Evolutionary conservation across 768 basidiomycete species (phyloP), one percentile per base, ranked within the genome.

Genomic region (Mrakia hoshinonis): DNA sequence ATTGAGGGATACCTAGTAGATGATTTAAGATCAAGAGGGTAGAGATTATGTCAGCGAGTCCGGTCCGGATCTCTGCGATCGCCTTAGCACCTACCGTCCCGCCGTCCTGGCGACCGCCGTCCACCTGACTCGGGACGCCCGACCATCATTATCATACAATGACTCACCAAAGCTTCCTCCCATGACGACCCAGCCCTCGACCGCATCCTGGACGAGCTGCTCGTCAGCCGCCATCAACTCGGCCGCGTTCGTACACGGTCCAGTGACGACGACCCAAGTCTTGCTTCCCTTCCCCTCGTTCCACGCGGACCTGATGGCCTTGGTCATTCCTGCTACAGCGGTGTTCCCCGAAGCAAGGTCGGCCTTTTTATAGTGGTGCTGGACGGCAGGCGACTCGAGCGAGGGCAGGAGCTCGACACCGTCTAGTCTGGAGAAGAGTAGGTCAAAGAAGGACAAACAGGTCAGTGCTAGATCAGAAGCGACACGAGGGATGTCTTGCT

Each of bases 241-340:
- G 0, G 87, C 87, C 46, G 89, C 83, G 74, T 93, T 95, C 24
- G 92, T 93, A 86, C 91, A 86, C 1, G 92, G 89, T 0, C 92
- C 92, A 4, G 84, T 87, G 0, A 91, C 90, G 1, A 91, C 84
- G 3, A 95, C 76, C 0, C 85, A 84, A 13, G 89, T 84, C 78
- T 88, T 85, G 43, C 80, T 74, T 1, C 89, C 89, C 0, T 78
- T 74, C 6, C 74, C 72, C 13, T 73, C 79, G 7, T 85, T 83
- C 87, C 87, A 88, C 0, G 81, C 80, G 10, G 82, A 75, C 68
- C 78, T 83, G 71, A 92, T 81, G 0, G 83, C 81, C 20, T 77
- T 77, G 0, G 85, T 83, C 81, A 94, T 87, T 4, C 87, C 92
- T 52, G 89, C 85, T 11, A 92, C 76, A 0, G 90, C 70, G 13